These are phyloP conservation scores for Kentomonas sorsogonicus DNA, from an alignment of 208 protist genomes.

Conservation along the genomic window DNA sequence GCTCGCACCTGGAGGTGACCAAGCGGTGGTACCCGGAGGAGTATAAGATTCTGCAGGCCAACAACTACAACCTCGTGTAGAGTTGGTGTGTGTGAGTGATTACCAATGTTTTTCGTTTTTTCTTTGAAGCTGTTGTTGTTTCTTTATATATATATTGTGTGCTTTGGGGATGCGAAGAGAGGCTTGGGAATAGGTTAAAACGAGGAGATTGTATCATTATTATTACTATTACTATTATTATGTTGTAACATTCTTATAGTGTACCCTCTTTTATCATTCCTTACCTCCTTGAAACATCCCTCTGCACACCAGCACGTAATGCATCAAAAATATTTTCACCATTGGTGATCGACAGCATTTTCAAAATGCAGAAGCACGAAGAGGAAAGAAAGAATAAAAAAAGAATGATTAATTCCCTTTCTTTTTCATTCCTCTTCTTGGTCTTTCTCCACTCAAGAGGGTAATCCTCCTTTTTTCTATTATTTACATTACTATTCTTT, in stretches of 20 bases:
- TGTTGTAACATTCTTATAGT: neutral
- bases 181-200: neutral
- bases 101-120: neutral
- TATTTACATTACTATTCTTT: slow-evolving; percentile 5
- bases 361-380: neutral
- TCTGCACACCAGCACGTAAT: neutral
- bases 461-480: slow-evolving; percentile 1
- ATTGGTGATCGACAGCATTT: slow-evolving; percentile 1
- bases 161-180: neutral
- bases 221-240: neutral
- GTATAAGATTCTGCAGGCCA: neutral
- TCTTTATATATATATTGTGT: neutral
- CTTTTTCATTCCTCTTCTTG: slow-evolving; percentile 8
- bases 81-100: neutral
- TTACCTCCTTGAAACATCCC: neutral
- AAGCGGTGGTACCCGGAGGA: slow-evolving; percentile 6
- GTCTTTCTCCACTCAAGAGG: neutral
- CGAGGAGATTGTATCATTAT: neutral
- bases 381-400: neutral
- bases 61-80: neutral
- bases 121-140: neutral
- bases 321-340: neutral
- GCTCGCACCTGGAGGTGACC: neutral
- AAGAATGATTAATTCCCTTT: neutral
- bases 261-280: neutral